Evolutionary conservation across 2,329 filamentous ascomycete species (phyloP), one percentile per base, ranked within the genome.

Genomic region (Ophiostoma sp.): DNA sequence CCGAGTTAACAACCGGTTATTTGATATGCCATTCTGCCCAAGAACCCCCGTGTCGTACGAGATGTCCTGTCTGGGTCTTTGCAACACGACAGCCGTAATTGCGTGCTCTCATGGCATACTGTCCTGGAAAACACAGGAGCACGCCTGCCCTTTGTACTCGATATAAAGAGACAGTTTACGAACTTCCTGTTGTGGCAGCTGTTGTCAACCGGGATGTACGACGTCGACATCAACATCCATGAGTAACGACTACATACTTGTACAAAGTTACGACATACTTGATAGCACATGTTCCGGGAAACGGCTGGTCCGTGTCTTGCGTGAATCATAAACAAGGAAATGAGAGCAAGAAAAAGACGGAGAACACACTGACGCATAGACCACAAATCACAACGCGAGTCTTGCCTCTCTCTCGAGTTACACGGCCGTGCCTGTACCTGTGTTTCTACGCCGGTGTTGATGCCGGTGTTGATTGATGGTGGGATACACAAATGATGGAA

Each of bases 261-360:
- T 36, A 8, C 33, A 36, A 8, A 4, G 33, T 12, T n/a, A n/a
- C n/a, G n/a, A n/a, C n/a, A n/a, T n/a, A n/a, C n/a, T 12, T 42
- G 36, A 22, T 12, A 25, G 9, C n/a, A 42, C 11, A 5, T 12
- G 19, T n/a, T 15, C 12, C 61, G 61, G 61, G 36, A 64, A 45
- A 55, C 61, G 36, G 61, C n/a, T 42, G n/a, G 5, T 64, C 61
- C 61, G 61, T 64, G 61, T 64, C 36, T 64, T 64, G 61, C 61
- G 2, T 39, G 12, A 19, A 39, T n/a, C 31, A 61, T 8, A 36
- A 48, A 48, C 42, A 48, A 48, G 42, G 42, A 4, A 33, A 5
- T 6, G 36, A 42, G 55, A 39, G 17, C 31, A 61, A 22, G 57
- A 36, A 3, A 3, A 42, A 17, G 57, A 7, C 9, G 17, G 57